Base-by-base conservation (phyloP, 1,139 yeast species). In the Blastobotrys petasosporus region DNA sequence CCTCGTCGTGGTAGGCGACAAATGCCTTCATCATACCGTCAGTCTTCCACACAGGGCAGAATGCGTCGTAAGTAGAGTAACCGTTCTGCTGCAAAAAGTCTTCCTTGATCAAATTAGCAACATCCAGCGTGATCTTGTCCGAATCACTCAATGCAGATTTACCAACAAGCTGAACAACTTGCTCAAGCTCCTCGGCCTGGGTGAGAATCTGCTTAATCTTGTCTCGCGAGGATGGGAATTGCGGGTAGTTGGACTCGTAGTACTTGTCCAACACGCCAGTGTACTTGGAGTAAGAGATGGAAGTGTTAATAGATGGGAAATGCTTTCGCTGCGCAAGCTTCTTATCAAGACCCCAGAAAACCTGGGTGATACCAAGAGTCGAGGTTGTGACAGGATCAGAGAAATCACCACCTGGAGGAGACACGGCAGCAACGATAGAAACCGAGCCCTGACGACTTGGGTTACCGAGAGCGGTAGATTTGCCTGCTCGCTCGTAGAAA, bases 351-450 rank as follows among this genome's bases (percentile, higher is more conserved):
- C 99, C 99, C 99, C 99, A 92, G 76, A 94, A 92, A 51, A 94
- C 99, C 75, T 92, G 99, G 32, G 98, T 94, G 61, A 92, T 92
- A 82, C 97, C 97, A 63, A 92, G 79, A 40, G 99, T 92, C 10
- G 98, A 80, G 32, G 97, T 92, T 34, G 99, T 92, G 58, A 92
- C 99, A 39, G 99, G 99, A 73, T 92, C 99, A 16, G 98, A 92
- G 82, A 92, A 90, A 76, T 92, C 99, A 82, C 99, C 99, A 80
- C 98, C 99, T 50, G 98, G 97, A 58, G 99, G 99, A 7, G 97
- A 90, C 41, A 92, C 99, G 59, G 99, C 99, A 51, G 98, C 99
- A 62, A 92, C 99, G 69, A 92, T 92, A 25, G 98, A 92, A 55
- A 92, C 98, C 33, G 97, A 90, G 52, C 98, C 99, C 58, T 79